These are phyloP conservation scores for Gautieria morchelliformis DNA, from an alignment of 768 basidiomycete genomes.

Conservation along the genomic window DNA sequence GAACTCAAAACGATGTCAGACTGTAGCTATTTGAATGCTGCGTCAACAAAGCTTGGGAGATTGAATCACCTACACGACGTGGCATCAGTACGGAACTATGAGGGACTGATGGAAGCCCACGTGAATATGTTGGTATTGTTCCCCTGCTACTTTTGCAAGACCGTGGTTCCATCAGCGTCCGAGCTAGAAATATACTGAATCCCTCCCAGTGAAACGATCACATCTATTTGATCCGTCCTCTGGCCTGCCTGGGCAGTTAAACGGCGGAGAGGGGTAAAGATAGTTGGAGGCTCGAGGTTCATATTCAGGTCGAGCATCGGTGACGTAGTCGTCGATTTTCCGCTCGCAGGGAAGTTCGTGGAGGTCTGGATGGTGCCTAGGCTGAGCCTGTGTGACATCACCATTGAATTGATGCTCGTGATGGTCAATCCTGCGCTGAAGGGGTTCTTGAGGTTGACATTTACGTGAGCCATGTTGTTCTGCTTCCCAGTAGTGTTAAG, in stretches of 20 bases:
- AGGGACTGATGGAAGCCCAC: conserved; percentile 26
- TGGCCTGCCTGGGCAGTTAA: conserved; percentile 57
- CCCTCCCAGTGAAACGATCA: conserved; percentile 58
- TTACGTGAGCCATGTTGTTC: conserved; percentile 53
- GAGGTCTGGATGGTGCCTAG: conserved; percentile 51
- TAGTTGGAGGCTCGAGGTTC: conserved; percentile 56
- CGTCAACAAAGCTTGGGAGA: conserved; percentile 50
- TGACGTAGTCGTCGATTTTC: conserved; percentile 46
- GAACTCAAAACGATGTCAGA: conserved; percentile 51
- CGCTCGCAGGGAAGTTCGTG: conserved; percentile 40
- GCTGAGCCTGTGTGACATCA: conserved; percentile 49
- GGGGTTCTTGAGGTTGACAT: conserved; percentile 54
- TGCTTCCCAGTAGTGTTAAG: conserved; percentile 50
- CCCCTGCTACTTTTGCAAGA: conserved; percentile 14
- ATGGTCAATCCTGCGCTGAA: conserved; percentile 53
- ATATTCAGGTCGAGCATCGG: conserved; percentile 51
- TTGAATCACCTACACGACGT: conserved; percentile 42
- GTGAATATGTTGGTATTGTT: conserved; percentile 42
- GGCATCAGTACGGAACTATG: neutral
- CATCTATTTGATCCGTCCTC: conserved; percentile 51
- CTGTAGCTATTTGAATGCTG: conserved; percentile 54
- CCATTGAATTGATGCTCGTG: conserved; percentile 48
- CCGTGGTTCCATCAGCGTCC: conserved; percentile 23
- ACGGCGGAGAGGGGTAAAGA: conserved; percentile 60
- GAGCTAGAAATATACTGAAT: conserved; percentile 39